phyloP scores from a whole-genome alignment of 2,329 filamentous ascomycete species.

The Botryotinia globosa region DNA sequence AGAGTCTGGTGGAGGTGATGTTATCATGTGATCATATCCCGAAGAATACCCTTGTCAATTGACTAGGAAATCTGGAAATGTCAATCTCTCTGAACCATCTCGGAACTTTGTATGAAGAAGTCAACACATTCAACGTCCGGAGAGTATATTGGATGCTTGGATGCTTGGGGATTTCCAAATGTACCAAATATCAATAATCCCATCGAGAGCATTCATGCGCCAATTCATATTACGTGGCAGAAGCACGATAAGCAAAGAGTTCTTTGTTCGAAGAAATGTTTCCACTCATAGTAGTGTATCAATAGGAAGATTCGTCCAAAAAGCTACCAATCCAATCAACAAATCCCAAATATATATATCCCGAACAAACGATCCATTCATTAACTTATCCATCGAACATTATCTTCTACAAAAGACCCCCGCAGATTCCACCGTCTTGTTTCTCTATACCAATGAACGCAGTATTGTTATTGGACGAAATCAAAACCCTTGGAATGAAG shows the following conservation, averaged over 20 bases:
- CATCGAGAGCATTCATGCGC: neutral
- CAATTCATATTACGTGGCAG: neutral
- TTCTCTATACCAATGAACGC: slow-evolving; percentile 84
- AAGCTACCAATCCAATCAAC: slow-evolving; percentile 42
- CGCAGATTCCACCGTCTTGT: slow-evolving; percentile 70
- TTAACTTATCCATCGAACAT: slow-evolving; percentile 94
- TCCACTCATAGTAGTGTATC: neutral
- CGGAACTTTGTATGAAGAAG: neutral
- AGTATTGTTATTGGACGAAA: slow-evolving; percentile 92
- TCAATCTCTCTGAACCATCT: neutral
- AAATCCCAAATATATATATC: slow-evolving; percentile 69
- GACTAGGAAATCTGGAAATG: neutral
- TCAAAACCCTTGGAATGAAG: slow-evolving; percentile 96
- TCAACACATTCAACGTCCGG: neutral
- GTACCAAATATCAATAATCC: slow-evolving; percentile 4
- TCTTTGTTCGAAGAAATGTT: slow-evolving; percentile 13
- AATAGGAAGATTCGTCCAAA: slow-evolving; percentile 21
- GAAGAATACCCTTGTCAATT: neutral
- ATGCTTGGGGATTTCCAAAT: neutral
- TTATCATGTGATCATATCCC: neutral
- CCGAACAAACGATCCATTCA: slow-evolving; percentile 67
- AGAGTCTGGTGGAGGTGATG: neutral
- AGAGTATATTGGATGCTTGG: neutral
- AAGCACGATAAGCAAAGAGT: neutral
- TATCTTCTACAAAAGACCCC: slow-evolving; percentile 75